Conservation (phyloP, 2,329 filamentous ascomycete species). For the Orbilia javanica region DNA sequence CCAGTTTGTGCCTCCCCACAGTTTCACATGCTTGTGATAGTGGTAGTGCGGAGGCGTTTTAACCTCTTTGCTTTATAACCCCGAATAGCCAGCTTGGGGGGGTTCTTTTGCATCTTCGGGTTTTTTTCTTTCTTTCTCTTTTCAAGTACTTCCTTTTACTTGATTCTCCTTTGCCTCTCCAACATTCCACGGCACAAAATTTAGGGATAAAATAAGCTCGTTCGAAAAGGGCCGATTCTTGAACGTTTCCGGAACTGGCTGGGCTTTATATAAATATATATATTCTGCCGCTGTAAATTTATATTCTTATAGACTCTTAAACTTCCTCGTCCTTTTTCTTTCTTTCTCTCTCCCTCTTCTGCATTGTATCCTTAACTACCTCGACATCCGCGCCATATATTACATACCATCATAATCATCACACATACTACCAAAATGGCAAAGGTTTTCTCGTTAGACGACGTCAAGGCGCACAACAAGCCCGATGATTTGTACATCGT, state of each 20-base stretch:
- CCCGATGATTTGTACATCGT: constrained; percentile 86
- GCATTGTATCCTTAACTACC: not conserved
- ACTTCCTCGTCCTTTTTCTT: constrained; percentile 8
- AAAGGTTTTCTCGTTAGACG: constrained; percentile 83
- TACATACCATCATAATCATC: not conserved
- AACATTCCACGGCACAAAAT: constrained; percentile 45
- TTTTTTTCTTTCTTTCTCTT: not conserved
- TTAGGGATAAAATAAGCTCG: not conserved
- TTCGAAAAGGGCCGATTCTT: constrained; percentile 11
- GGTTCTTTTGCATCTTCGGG: not conserved
- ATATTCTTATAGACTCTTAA: not conserved
- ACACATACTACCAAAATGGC: constrained; percentile 74
- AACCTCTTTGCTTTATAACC: not conserved
- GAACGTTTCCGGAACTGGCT: constrained; percentile 17
- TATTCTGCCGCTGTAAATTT: not conserved
- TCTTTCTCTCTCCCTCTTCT: not conserved
- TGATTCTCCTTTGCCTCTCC: constrained; percentile 3
- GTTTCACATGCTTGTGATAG: constrained; percentile 49
- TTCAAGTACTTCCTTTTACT: not conserved
- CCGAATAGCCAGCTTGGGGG: not conserved
- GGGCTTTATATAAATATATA: constrained; percentile 11
- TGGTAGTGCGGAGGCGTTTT: not conserved
- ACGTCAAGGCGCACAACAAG: constrained; percentile 94
- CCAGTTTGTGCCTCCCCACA: constrained; percentile 28
- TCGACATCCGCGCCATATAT: not conserved